phyloP scores from a whole-genome alignment of 306 rosid species.

The Cyamopsis tetragonoloba region DNA sequence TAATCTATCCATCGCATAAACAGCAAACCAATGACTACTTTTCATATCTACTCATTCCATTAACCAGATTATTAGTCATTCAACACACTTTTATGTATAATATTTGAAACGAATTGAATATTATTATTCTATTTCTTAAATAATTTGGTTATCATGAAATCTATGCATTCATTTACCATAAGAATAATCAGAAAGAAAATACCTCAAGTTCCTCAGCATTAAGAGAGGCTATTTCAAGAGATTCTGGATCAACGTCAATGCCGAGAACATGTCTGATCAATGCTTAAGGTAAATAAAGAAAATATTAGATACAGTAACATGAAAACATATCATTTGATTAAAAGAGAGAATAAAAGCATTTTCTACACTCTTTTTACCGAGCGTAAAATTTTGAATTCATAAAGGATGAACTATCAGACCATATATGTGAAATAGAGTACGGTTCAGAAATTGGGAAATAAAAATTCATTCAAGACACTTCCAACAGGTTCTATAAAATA shows the following conservation, averaged over 20 bases:
- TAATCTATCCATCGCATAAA: neutral
- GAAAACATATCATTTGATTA: neutral
- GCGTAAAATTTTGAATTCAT: neutral
- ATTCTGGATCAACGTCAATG: constrained; percentile 84
- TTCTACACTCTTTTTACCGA: neutral
- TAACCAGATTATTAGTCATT: neutral
- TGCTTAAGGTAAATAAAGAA: constrained; percentile 34
- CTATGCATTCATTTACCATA: constrained; percentile 11
- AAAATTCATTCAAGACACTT: neutral
- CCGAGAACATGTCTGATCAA: constrained; percentile 81
- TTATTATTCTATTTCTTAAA: neutral
- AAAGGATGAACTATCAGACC: neutral
- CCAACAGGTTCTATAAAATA: neutral
- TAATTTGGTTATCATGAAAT: neutral
- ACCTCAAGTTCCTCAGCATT: constrained; percentile 96
- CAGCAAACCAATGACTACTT: neutral
- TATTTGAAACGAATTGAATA: constrained; percentile 14
- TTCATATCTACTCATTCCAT: neutral
- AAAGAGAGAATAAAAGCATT: neutral
- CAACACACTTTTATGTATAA: neutral
- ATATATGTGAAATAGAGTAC: neutral
- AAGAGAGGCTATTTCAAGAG: constrained; percentile 71
- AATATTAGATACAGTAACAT: constrained; percentile 16
- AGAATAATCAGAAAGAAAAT: constrained; percentile 11
- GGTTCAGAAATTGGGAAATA: neutral